These are phyloP conservation scores for Cucurbita moschata DNA, from an alignment of 306 rosid genomes.

Conservation along the genomic window DNA sequence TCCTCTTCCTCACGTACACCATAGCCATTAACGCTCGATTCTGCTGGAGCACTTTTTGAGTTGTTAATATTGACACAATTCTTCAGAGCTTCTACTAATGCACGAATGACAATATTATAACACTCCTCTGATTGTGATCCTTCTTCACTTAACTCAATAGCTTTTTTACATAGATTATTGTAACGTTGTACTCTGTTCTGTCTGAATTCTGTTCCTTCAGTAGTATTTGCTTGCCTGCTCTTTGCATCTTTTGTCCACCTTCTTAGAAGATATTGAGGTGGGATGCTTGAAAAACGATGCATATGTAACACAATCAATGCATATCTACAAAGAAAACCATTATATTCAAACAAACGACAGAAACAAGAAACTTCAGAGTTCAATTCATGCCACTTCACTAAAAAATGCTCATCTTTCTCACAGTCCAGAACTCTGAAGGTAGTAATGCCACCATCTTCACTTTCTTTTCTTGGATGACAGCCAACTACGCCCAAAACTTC, in stretches of 20 bases:
- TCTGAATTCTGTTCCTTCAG: conserved; percentile 34
- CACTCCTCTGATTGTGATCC: conserved; percentile 72
- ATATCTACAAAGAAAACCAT: conserved; percentile 87
- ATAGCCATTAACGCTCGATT: conserved; percentile 33
- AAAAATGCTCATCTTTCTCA: conserved; percentile 58
- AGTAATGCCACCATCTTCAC: conserved; percentile 41
- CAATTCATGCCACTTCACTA: conserved; percentile 54
- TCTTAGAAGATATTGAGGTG: conserved; percentile 55
- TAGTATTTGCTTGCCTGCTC: conserved; percentile 22
- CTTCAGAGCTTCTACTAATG: conserved; percentile 59
- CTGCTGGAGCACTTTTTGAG: conserved; percentile 31
- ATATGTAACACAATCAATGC: conserved; percentile 76
- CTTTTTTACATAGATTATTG: conserved; percentile 66
- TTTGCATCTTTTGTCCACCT: conserved; percentile 92
- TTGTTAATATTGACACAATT: conserved; percentile 75
- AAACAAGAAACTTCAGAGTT: conserved; percentile 69
- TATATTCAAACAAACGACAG: conserved; percentile 72
- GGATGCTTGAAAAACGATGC: conserved; percentile 70
- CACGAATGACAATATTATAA: conserved; percentile 47
- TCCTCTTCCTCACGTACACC: conserved; percentile 35
- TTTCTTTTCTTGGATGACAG: conserved; percentile 61
- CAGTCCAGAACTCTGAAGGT: conserved; percentile 69
- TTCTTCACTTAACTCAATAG: conserved; percentile 84
- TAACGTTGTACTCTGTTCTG: conserved; percentile 63
- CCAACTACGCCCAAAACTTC: conserved; percentile 93